Conservation (phyloP, 805 yeast species). For the Candida hispaniensis region DNA sequence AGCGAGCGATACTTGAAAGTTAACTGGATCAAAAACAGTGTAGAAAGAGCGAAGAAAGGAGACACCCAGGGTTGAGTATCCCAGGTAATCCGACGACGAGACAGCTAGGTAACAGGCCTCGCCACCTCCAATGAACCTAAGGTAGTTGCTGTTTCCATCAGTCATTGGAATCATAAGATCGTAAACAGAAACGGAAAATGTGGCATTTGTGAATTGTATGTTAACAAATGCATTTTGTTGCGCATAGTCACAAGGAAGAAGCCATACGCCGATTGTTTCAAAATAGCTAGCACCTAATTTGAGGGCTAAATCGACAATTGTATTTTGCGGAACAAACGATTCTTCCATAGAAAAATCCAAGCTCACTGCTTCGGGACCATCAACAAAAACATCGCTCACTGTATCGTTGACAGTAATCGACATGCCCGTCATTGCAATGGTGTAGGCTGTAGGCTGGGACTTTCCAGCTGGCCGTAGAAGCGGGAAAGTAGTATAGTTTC, state of each 20-base stretch:
- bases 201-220: slow-evolving; percentile 7
- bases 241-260: slow-evolving; percentile 3
- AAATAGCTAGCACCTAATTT: slow-evolving; percentile 9
- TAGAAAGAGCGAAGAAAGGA: slow-evolving; percentile 4
- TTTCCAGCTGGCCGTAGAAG: slow-evolving; percentile 3
- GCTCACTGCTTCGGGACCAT: slow-evolving; percentile 3
- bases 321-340: slow-evolving; percentile 5
- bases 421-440: slow-evolving; percentile 8
- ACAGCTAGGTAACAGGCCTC: slow-evolving; percentile 8
- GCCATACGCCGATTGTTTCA: slow-evolving; percentile 9
- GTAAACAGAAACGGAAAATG: slow-evolving; percentile 13
- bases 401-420: slow-evolving; percentile 4
- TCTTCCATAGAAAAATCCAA: slow-evolving; percentile 5
- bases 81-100: slow-evolving; percentile 10
- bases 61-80: slow-evolving; percentile 4
- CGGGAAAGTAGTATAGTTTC: slow-evolving; percentile 12
- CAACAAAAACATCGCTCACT: slow-evolving; percentile 3
- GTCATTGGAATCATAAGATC: slow-evolving; percentile 9
- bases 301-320: slow-evolving; percentile 8
- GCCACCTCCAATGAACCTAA: slow-evolving; percentile 10
- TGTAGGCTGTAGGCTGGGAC: neutral
- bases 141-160: slow-evolving; percentile 6
- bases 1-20: slow-evolving; percentile 7
- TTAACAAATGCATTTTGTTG: slow-evolving; percentile 7
- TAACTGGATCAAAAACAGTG: slow-evolving; percentile 4